phyloP scores from a whole-genome alignment of 2,329 filamentous ascomycete species.

The Sclerotinia borealis region DNA sequence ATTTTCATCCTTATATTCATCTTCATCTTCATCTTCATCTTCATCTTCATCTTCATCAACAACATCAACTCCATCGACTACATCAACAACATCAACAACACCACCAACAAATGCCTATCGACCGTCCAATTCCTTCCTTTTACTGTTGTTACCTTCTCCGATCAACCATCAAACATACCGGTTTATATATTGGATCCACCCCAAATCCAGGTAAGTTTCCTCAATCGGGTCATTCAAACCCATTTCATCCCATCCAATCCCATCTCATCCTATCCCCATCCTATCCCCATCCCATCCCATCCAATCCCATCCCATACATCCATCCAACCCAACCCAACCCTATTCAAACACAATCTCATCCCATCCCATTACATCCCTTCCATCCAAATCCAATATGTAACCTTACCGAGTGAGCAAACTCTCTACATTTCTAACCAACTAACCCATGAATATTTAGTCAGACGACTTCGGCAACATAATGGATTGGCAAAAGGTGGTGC shows the following conservation, averaged over 20 bases:
- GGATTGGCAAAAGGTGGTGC: constrained; percentile 78
- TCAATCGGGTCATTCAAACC: not conserved
- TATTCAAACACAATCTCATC: no score
- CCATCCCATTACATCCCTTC: not conserved
- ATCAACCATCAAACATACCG: constrained; percentile 65
- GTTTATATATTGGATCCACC: constrained; percentile 85
- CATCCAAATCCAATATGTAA: not conserved
- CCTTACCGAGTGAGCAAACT: not conserved
- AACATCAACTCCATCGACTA: not conserved
- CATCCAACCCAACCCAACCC: not conserved
- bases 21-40: no score
- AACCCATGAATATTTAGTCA: constrained; percentile 36
- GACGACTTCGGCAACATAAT: constrained; percentile 88
- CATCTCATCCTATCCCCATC: no score
- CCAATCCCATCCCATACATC: not conserved
- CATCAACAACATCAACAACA: not conserved
- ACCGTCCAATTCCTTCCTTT: constrained; percentile 68
- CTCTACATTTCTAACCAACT: not conserved
- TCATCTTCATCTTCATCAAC: not conserved
- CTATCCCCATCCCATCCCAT: no score
- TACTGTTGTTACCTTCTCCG: constrained; percentile 92
- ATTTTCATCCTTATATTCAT: no score
- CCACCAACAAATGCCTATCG: constrained; percentile 25
- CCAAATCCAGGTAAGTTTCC: constrained; percentile 57
- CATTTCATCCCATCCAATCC: not conserved